Base-by-base conservation (phyloP, 768 basidiomycete genomes). In the Mycena crocata region DNA sequence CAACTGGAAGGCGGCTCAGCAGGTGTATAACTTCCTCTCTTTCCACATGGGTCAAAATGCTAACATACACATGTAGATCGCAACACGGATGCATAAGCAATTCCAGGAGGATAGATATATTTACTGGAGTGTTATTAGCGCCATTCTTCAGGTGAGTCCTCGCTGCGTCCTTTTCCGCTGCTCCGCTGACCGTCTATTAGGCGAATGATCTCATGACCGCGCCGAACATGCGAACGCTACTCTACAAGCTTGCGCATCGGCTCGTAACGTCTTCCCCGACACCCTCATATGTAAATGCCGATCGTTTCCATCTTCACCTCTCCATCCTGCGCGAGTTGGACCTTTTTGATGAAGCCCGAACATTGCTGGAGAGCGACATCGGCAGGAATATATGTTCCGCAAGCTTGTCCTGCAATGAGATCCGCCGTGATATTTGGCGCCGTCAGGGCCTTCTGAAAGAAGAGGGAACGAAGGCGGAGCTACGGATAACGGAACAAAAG, bases 1-100 rank as follows among this genome's bases (percentile, higher is more conserved):
- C 19, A 89, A 92, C 69, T 95, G 94, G 94, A 95, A 94, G 77
- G 86, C 89, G 48, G 93, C 92, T 26, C 94, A 95, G 76, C 90
- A 91, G 83, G 93, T 92, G 71, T 61, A 75, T 68, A 24, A 74
- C 45, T 34, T 23, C 34, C 23, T 40, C 28, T n/a, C 23, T 60
- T 55, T 30, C 37, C 23, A 17, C 17, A 42, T 32, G 23, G 9
- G 24, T 19, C 54, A 3, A 26, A 30, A 68, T 66, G 37, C 61
- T 31, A 14, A 62, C 44, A 50, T 60, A 23, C 12, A 2, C 62
- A 45, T 59, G n/a, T 54, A 95, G 93, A 84, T 94, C 61, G 89
- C 93, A 24, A 90, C 90, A 6, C 90, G 88, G 73, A 88, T 95
- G 88, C 85, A 90, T 81, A 95, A 93, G 74, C 89, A 91, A 71